Percentiles rank a stretch among this genome's conserved stretches.
These are phyloP conservation scores for Paecilomyces sp. DNA, from an alignment of 2,329 filamentous ascomycete genomes.

Conservation along the genomic window DNA sequence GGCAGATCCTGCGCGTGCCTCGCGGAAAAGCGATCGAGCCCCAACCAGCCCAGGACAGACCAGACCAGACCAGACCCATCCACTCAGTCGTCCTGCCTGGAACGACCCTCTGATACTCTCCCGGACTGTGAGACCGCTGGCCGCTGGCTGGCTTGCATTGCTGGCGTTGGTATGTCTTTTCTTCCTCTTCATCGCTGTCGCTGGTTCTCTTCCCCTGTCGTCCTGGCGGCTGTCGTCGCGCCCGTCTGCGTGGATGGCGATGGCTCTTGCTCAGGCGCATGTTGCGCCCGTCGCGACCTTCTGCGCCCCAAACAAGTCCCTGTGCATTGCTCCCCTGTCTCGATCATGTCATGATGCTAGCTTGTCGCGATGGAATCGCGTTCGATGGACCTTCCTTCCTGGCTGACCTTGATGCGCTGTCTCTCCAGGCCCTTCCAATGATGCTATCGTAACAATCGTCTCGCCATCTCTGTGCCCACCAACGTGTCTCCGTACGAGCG, in stretches of 20 bases:
- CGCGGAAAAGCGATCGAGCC: slow-evolving; percentile 1
- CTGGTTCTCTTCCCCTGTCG: neutral
- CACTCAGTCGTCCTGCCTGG: slow-evolving; percentile 6
- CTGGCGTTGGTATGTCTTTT: slow-evolving; percentile 6
- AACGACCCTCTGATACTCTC: slow-evolving; percentile 1
- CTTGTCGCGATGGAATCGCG: neutral
- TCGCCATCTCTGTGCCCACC: slow-evolving; percentile 13
- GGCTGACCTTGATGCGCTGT: slow-evolving; percentile 10
- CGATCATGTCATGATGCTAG: neutral
- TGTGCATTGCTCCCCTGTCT: neutral
- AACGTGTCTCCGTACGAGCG: slow-evolving; percentile 15
- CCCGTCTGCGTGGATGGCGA: slow-evolving; percentile 1
- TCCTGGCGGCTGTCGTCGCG: neutral
- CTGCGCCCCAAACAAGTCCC: neutral
- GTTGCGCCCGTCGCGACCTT: slow-evolving; percentile 5
- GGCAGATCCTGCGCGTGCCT: slow-evolving; percentile 1
- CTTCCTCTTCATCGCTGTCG: neutral
- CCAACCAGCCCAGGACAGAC: slow-evolving; percentile 5
- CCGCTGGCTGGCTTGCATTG: slow-evolving; percentile 7
- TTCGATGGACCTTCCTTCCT: neutral
- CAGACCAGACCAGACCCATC: slow-evolving; percentile 6
- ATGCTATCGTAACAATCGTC: slow-evolving; percentile 24
- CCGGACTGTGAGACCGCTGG: neutral
- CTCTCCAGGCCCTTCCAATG: slow-evolving; percentile 14
- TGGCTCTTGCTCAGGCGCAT: slow-evolving; percentile 4